These are phyloP conservation scores for Fraxinus greggii DNA, from an alignment of 305 asterid genomes.

Conservation along the genomic window DNA sequence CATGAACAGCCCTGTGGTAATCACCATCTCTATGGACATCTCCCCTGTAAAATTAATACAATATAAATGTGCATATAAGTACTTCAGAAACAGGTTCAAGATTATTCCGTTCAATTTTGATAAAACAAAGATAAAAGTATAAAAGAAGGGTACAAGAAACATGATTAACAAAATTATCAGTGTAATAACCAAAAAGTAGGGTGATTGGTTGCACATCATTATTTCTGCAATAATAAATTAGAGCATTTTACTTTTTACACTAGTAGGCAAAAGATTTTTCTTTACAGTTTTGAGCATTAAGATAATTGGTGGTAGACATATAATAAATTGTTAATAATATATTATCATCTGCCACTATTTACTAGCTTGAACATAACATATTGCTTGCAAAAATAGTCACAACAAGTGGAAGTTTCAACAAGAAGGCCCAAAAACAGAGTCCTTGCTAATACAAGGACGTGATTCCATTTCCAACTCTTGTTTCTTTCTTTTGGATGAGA, in stretches of 20 bases:
- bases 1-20: conserved; percentile 92
- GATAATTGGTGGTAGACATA: not conserved
- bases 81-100: not conserved
- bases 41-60: conserved; percentile 41
- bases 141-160: not conserved
- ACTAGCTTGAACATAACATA: not conserved
- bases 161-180: not conserved
- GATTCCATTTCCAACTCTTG: not conserved
- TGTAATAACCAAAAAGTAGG: not conserved
- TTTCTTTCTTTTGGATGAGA: not conserved
- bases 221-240: not conserved
- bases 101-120: not conserved
- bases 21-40: conserved; percentile 88
- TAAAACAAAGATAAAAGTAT: not conserved
- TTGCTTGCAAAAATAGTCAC: not conserved
- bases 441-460: not conserved
- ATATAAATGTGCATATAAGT: not conserved
- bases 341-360: not conserved
- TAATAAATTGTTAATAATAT: not conserved
- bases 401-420: not conserved
- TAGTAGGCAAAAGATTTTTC: not conserved
- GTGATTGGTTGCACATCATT: not conserved
- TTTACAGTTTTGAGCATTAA: not conserved
- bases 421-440: not conserved
- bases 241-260: not conserved